These are phyloP conservation scores for Penicillium samsonianum DNA, from an alignment of 495 filamentous ascomycete species.

Conservation along the genomic window DNA sequence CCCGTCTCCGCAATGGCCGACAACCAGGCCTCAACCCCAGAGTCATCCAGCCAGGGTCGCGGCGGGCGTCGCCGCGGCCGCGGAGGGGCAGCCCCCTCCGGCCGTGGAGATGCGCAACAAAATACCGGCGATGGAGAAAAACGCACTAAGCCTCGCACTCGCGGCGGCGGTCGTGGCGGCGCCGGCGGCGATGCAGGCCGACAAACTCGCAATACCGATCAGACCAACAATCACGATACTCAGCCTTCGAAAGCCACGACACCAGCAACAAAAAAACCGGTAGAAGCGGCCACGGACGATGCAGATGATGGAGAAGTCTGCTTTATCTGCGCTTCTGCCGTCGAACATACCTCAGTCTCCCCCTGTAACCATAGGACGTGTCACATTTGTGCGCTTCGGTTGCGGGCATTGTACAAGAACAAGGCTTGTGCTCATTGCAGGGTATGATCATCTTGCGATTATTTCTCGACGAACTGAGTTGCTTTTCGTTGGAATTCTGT, in stretches of 20 bases:
- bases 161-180: conserved; percentile 36
- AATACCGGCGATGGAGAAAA: conserved; percentile 28
- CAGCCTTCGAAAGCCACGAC: conserved; percentile 17
- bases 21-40: conserved; percentile 29
- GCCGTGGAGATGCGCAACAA: conserved; percentile 26
- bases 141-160: conserved; percentile 32
- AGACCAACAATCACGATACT: conserved; percentile 13
- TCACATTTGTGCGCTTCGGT: conserved; percentile 87
- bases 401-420: conserved; percentile 92
- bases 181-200: conserved; percentile 31
- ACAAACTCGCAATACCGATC: conserved; percentile 24
- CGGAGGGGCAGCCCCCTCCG: conserved; percentile 36
- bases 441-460: conserved; percentile 49
- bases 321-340: conserved; percentile 91
- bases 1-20: conserved; percentile 38
- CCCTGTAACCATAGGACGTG: conserved; percentile 96
- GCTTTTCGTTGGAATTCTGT: background rate
- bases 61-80: conserved; percentile 47
- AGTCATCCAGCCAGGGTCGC: conserved; percentile 36
- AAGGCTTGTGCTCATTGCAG: conserved; percentile 94
- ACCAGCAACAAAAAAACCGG: conserved; percentile 24
- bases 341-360: conserved; percentile 79
- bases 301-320: conserved; percentile 78
- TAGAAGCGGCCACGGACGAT: conserved; percentile 43
- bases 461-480: conserved; percentile 8